Evolutionary conservation across 768 basidiomycete species (phyloP).

Genomic region (Gloeopeniophorella convolvens): DNA sequence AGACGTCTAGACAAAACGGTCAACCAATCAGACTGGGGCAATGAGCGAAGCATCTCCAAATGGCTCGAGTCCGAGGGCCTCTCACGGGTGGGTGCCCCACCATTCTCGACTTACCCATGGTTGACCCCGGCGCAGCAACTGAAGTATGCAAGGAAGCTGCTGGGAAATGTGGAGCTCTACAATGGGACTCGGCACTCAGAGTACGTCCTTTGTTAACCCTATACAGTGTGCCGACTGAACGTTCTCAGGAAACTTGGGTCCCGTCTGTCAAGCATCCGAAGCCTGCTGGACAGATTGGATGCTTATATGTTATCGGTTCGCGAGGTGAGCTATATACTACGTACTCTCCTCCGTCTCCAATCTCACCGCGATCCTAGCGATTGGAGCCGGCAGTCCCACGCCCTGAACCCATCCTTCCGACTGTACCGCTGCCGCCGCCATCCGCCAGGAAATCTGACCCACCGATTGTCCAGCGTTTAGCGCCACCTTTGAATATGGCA

Average conservation of each 20-base stretch:
- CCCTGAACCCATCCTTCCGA: slow-evolving; percentile 46
- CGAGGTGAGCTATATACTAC: slow-evolving; percentile 33
- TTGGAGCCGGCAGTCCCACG: slow-evolving; percentile 34
- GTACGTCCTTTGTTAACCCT: slow-evolving; percentile 1
- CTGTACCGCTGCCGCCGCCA: slow-evolving; percentile 40
- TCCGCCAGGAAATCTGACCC: slow-evolving; percentile 8
- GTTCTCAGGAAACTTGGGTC: slow-evolving; percentile 35
- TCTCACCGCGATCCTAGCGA: slow-evolving; percentile 29
- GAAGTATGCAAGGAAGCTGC: slow-evolving; percentile 9
- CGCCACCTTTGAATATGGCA: slow-evolving; percentile 22
- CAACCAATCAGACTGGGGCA: slow-evolving; percentile 31
- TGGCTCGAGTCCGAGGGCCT: slow-evolving; percentile 53
- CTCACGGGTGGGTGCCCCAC: slow-evolving; percentile 46
- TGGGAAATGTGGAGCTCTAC: slow-evolving; percentile 5
- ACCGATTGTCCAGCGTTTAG: neutral
- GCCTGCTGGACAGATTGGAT: slow-evolving; percentile 52
- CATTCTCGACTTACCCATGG: neutral
- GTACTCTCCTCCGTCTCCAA: neutral
- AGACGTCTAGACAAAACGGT: slow-evolving; percentile 53
- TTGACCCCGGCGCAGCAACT: slow-evolving; percentile 19
- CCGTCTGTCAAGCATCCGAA: slow-evolving; percentile 40
- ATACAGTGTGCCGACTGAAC: neutral
- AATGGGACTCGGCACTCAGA: slow-evolving; percentile 6
- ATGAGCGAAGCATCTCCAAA: slow-evolving; percentile 32
- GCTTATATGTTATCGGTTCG: slow-evolving; percentile 44